Base-by-base conservation (phyloP, 345 rosid species). In the Adansonia digitata region DNA sequence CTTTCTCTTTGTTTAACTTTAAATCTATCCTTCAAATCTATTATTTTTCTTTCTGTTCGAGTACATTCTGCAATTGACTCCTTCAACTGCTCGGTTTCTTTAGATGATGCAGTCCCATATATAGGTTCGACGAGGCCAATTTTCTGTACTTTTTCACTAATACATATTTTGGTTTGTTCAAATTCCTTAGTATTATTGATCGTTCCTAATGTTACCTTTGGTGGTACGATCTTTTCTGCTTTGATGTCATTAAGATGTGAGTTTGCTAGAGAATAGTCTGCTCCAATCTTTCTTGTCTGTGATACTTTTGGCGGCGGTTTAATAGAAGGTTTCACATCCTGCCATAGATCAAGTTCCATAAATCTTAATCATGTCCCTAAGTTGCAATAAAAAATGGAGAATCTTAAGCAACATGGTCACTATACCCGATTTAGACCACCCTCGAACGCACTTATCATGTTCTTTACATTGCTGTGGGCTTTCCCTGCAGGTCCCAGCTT, bases 381-480 rank as follows among this genome's bases (percentile, higher is more conserved):
- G n/a, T 10, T 20, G 72, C 37, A 57, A 71, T 55, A 26, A n/a
- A 40, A 72, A 6, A 17, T 49, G 17, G 63, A 26, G 43, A 77
- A 63, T 35, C 67, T 61, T 61, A 24, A 46, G 67, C 35, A 71
- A 34, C 37, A 49, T 22, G 20, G 66, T 77, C 55, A 57, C 42
- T 42, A 69, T 79, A 91, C 98, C 97, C 91, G 90, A 86, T 83
- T 73, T 69, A 69, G 77, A 75, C 87, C 81, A 80, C 81, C 82
- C 84, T 94, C 94, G 62, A 94, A 94, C 73, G 75, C 90, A 78
- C 86, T 89, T 71, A 90, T 88, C 97, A 92, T 86, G 73, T 89
- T 89, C 83, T 85, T 82, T 74, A 94, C 91, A 78, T 79, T 88
- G 86, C 83, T 84, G 53, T 85, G 83, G 77, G 72, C 78, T 81